phyloP scores from a whole-genome alignment of 768 basidiomycete genomes.

The Melanogaster broomeanus region DNA sequence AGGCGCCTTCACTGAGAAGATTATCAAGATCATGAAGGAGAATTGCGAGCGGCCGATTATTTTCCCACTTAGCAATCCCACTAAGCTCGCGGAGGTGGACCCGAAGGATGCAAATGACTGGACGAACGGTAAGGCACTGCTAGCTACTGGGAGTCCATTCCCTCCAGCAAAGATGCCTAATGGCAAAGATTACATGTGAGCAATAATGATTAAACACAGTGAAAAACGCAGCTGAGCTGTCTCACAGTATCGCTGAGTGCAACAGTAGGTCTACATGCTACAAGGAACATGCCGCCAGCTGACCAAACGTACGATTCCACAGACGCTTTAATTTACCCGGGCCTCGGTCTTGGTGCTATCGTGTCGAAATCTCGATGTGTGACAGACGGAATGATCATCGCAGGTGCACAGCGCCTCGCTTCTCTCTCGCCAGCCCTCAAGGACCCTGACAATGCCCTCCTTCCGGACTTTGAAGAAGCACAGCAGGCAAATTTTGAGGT shows the following conservation, averaged over 20 bases:
- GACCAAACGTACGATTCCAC: background rate
- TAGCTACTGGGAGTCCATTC: conserved; percentile 88
- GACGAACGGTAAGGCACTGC: conserved; percentile 76
- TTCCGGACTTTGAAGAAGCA: conserved; percentile 78
- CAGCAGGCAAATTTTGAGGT: conserved; percentile 77
- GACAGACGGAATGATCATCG: conserved; percentile 88
- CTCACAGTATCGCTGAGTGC: conserved; percentile 66
- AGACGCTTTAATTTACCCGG: conserved; percentile 84
- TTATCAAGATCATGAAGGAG: conserved; percentile 68
- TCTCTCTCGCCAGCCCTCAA: conserved; percentile 72
- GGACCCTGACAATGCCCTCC: conserved; percentile 68
- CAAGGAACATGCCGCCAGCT: background rate
- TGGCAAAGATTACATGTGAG: conserved; percentile 68
- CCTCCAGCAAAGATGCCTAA: conserved; percentile 65
- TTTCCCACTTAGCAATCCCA: conserved; percentile 84
- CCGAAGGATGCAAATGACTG: conserved; percentile 73
- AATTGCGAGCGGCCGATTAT: conserved; percentile 77
- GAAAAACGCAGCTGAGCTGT: conserved; percentile 1
- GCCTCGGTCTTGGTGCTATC: conserved; percentile 81
- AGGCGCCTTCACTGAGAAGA: conserved; percentile 76
- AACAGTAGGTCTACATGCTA: conserved; percentile 46
- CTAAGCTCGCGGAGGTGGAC: conserved; percentile 70
- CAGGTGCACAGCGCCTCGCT: conserved; percentile 74
- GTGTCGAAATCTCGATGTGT: conserved; percentile 61
- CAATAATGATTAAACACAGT: background rate